Conservation (phyloP, 192 early-diverging fungal species). For the Coemansia sp. region DNA sequence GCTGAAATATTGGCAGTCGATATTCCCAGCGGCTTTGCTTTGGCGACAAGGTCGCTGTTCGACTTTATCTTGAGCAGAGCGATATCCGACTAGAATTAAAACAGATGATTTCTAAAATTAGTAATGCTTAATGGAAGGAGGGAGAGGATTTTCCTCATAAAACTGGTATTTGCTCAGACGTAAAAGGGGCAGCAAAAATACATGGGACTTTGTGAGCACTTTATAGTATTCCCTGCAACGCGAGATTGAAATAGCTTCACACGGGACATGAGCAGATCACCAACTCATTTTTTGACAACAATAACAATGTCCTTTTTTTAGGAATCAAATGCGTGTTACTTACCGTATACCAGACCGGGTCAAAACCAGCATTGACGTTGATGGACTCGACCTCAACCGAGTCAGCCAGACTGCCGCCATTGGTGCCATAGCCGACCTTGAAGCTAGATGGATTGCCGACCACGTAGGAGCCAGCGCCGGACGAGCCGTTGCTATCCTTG, state of each 20-base stretch:
- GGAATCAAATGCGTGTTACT: no score
- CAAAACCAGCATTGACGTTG: slow-evolving; percentile 33
- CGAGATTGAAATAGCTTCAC: no score
- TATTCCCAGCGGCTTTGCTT: slow-evolving; percentile 25
- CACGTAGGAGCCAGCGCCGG: slow-evolving; percentile 25
- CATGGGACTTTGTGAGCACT: no score
- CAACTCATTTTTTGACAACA: background rate
- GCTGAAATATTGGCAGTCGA: slow-evolving; percentile 16
- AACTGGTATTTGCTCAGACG: background rate
- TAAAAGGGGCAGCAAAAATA: background rate
- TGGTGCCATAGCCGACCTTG: slow-evolving; percentile 38
- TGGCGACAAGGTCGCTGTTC: slow-evolving; percentile 20
- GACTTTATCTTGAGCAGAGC: slow-evolving; percentile 45
- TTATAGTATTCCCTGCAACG: no score
- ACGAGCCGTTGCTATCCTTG: background rate
- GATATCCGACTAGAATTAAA: slow-evolving; percentile 43
- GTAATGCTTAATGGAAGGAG: background rate
- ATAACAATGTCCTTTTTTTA: no score
- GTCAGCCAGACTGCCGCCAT: slow-evolving; percentile 12
- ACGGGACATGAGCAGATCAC: background rate
- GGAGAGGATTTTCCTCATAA: background rate
- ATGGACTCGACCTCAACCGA: slow-evolving; percentile 39
- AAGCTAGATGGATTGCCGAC: slow-evolving; percentile 6
- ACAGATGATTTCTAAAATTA: background rate
- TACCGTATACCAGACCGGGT: slow-evolving; percentile 48